Base-by-base conservation (phyloP, 2,329 filamentous ascomycete species). In the Penicillium nordicum region DNA sequence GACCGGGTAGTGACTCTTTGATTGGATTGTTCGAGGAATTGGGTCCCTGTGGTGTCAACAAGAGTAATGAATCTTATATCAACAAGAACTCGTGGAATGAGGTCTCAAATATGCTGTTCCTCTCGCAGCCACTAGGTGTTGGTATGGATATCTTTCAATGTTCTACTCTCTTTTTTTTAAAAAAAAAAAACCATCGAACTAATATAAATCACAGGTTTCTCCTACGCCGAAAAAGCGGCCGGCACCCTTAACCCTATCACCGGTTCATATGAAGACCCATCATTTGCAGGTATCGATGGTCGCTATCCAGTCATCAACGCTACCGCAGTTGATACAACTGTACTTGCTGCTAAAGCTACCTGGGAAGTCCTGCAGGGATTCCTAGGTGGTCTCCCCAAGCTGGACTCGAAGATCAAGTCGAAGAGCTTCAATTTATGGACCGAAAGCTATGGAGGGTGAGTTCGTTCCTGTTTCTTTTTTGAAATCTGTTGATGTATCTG, bases 71-170 rank as follows among this genome's bases (percentile, higher is more conserved):
- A 16, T 73, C 77, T 14, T 72, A 74, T 61, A 69, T 79, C 67
- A 87, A 87, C 65, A 82, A 82, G 5, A 81, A 84, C 71, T 79
- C 79, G 9, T 87, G 82, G 82, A 84, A 79, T 62, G 80, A 84
- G 57, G 79, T 79, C 27, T 82, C 79, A 36, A 86, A 85, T 66
- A 73, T 87, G 70, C 72, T 87, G 10, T 87, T 85, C 70, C 74
- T 87, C 50, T 83, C 82, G 52, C 83, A 87, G 69, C 84, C 84
- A 10, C 74, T 83, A n/a, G 82, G 82, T 34, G 79, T 80, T 29
- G 83, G 83, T 74, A 70, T 44, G 65, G 42, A 46, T 11, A 23
- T 11, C 18, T 11, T 21, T 32, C 16, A 14, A n/a, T 30, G 7
- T 5, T 40, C 36, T 12, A n/a, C 36, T n/a, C 18, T 23, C 10